Evolutionary conservation across 2,329 filamentous ascomycete genomes (phyloP).

Genomic region (Pseudopyrenochaeta lycopersici): DNA sequence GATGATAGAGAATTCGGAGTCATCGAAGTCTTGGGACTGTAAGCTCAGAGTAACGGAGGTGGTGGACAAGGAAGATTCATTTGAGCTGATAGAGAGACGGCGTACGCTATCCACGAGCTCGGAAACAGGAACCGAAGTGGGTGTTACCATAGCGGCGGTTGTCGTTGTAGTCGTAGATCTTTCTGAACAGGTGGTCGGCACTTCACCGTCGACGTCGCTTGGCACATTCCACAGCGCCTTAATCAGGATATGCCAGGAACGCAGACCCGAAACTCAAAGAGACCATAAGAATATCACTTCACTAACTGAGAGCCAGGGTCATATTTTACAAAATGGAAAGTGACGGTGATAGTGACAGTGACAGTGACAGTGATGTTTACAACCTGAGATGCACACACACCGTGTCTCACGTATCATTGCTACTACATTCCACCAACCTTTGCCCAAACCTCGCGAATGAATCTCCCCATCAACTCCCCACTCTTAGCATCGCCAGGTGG

Average conservation of each 20-base stretch:
- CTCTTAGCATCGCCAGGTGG: slow-evolving; percentile 16
- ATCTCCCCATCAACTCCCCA: slow-evolving; percentile 13
- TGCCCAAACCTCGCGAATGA: slow-evolving; percentile 21
- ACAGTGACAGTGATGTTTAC: no score
- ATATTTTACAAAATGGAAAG: no score
- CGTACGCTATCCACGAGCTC: slow-evolving; percentile 15
- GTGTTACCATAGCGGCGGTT: not conserved
- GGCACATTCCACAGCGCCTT: not conserved
- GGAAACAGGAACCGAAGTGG: not conserved
- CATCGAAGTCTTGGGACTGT: slow-evolving; percentile 21
- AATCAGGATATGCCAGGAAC: not conserved
- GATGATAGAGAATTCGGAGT: slow-evolving; percentile 26
- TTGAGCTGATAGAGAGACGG: slow-evolving; percentile 23
- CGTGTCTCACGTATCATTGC: not conserved
- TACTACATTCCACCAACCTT: not conserved
- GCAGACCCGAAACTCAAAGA: not conserved
- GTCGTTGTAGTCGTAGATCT: not conserved
- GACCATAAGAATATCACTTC: no score
- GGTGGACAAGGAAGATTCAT: slow-evolving; percentile 23
- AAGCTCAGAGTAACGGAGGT: slow-evolving; percentile 21
- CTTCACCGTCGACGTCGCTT: slow-evolving; percentile 1
- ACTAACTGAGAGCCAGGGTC: no score
- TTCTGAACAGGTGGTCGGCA: not conserved
- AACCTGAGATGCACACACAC: no score
- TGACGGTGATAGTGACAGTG: no score